Evolutionary conservation across 768 basidiomycete genomes (phyloP).

Genomic region (Mrakia hoshinonis): DNA sequence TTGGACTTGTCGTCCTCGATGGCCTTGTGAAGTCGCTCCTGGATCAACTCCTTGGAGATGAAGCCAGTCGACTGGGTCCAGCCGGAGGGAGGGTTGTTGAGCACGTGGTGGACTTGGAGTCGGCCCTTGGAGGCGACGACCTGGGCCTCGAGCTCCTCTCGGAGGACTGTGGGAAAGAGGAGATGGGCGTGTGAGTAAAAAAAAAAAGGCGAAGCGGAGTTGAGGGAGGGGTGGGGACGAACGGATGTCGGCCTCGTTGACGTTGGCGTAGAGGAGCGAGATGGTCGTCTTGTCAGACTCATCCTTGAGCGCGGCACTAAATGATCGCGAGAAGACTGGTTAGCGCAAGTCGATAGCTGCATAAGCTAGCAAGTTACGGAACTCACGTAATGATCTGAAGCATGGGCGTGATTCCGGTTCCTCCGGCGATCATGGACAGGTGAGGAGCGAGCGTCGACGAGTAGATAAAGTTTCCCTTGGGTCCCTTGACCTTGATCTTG

Average conservation of each 20-base stretch:
- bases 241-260: constrained; percentile 78
- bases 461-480: constrained; percentile 92
- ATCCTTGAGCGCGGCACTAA: constrained; percentile 68
- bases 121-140: constrained; percentile 42
- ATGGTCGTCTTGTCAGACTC: constrained; percentile 73
- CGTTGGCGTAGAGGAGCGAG: constrained; percentile 92
- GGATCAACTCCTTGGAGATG: constrained; percentile 84
- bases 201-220: neutral
- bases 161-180: constrained; percentile 49
- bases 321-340: constrained; percentile 45
- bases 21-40: constrained; percentile 58
- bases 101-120: constrained; percentile 48
- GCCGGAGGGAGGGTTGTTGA: constrained; percentile 81
- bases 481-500: constrained; percentile 82
- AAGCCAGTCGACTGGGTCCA: constrained; percentile 91
- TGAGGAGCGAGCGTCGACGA: constrained; percentile 55
- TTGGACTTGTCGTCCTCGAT: constrained; percentile 57
- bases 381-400: constrained; percentile 42
- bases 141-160: constrained; percentile 74
- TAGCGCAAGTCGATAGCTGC: neutral
- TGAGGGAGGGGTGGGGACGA: constrained; percentile 18
- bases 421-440: constrained; percentile 95
- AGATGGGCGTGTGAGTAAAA: neutral
- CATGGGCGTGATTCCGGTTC: constrained; percentile 98
- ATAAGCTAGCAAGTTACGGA: neutral